Base-by-base conservation (phyloP, 2,329 filamentous ascomycete species). In the Cercospora citrullina region DNA sequence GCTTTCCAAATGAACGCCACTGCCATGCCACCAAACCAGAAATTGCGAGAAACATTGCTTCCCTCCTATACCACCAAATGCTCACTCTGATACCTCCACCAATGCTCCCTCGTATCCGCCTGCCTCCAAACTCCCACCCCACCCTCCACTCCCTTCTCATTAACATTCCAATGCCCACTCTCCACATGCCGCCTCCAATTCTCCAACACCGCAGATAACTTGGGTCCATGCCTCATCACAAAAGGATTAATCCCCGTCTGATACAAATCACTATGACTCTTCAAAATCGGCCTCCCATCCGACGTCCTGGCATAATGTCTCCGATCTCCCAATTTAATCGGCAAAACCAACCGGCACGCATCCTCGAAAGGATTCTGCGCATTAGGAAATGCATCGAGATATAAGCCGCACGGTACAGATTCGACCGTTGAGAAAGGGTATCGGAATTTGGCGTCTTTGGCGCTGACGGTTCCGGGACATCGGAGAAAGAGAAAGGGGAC, bases 281-380 rank as follows among this genome's bases (percentile, higher is more conserved):
- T 72, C 45, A 72, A 67, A 42, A 77, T 77, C 1, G 74, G 71
- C 31, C 71, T 68, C 57, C 74, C 74, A 60, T 78, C 76, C 9
- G 72, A 73, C 5, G 76, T 78, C 31, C 75, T 64, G 4, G 76
- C 76, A 61, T 76, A 77, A 45, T 64, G 62, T 31, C 69, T 60
- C 59, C 75, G 75, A 21, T 68, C 72, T 14, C 75, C 76, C 1
- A 78, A 64, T 4, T 71, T 69, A 55, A 78, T 77, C 2, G 77
- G 77, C 23, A 78, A 63, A 0, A 78, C 75, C 21, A 78, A 68
- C 10, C 75, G 70, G 62, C 76, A 78, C 5, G 74, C 75, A 63
- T 78, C 77, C 39, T 78, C 76, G 66, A 78, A 78, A 5, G 77
- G 75, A 42, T 78, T 77, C 39, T 75, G 72, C 2, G 75, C 75